These are phyloP conservation scores for Fusarium scirpi DNA, from an alignment of 2,329 filamentous ascomycete species.

Conservation along the genomic window DNA sequence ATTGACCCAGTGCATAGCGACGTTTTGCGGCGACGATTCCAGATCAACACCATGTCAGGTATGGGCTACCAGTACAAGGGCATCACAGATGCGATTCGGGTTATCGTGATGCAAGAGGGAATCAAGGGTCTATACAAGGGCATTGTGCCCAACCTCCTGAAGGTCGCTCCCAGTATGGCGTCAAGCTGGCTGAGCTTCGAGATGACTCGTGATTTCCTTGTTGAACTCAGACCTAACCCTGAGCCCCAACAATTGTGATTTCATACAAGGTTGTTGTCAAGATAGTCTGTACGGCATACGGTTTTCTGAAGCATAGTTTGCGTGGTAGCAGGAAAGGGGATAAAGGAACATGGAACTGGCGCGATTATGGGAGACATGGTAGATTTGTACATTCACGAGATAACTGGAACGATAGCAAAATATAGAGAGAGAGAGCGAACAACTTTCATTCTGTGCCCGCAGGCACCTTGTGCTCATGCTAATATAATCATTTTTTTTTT, in stretches of 20 bases:
- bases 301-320: slow-evolving; percentile 12
- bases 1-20: slow-evolving; percentile 66
- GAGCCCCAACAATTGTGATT: slow-evolving; percentile 46
- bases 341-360: slow-evolving; percentile 23
- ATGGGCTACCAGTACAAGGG: slow-evolving; percentile 97
- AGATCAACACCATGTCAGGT: slow-evolving; percentile 99
- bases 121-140: slow-evolving; percentile 92
- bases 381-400: slow-evolving; percentile 38
- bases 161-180: slow-evolving; percentile 98
- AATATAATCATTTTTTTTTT: too few relatives aligned
- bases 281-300: slow-evolving; percentile 29
- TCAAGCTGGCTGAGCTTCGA: slow-evolving; percentile 99
- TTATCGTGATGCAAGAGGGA: slow-evolving; percentile 88
- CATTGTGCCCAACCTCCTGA: slow-evolving; percentile 92
- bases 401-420: slow-evolving; percentile 9
- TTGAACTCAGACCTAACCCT: slow-evolving; percentile 67
- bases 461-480: too few relatives aligned
- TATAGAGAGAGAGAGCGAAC: too few relatives aligned
- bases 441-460: too few relatives aligned
- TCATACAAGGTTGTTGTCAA: slow-evolving; percentile 36
- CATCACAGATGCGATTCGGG: slow-evolving; percentile 82
- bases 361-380: slow-evolving; percentile 24
- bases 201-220: slow-evolving; percentile 86
- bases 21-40: slow-evolving; percentile 91
- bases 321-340: neutral